Percentiles rank a stretch among this genome's conserved stretches.
These are phyloP conservation scores for Beauveria sp. DNA, from an alignment of 2,329 filamentous ascomycete species.

Conservation along the genomic window DNA sequence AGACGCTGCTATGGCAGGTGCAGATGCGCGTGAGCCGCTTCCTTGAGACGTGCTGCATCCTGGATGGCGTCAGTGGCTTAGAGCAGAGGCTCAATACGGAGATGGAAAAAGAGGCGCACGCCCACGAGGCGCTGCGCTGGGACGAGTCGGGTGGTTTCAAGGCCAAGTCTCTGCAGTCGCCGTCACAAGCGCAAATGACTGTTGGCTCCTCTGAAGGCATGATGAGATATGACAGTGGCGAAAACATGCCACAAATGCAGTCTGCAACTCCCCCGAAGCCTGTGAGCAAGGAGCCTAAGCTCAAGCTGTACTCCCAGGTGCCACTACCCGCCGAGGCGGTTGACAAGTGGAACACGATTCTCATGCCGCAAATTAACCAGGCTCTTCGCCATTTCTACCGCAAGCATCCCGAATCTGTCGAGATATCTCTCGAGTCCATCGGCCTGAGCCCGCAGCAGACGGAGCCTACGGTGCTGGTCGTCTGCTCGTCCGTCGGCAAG, in stretches of 20 bases:
- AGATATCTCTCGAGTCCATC: constrained; percentile 69
- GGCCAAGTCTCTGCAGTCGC: not conserved
- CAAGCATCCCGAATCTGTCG: constrained; percentile 67
- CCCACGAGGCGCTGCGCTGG: not conserved
- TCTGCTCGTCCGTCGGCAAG: constrained; percentile 67
- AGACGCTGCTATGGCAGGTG: constrained; percentile 44
- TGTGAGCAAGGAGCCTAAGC: constrained; percentile 30
- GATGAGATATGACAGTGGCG: not conserved
- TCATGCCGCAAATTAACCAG: constrained; percentile 67
- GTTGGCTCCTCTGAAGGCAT: not conserved
- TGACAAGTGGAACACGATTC: constrained; percentile 61
- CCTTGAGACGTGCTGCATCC: constrained; percentile 51
- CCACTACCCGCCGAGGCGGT: constrained; percentile 52
- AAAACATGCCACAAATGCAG: not conserved
- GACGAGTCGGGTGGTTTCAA: not conserved
- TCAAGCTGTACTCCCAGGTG: constrained; percentile 53
- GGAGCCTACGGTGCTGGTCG: constrained; percentile 66
- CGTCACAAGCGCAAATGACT: not conserved
- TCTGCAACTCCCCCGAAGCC: not conserved
- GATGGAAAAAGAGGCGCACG: constrained; percentile 21
- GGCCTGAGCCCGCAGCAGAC: constrained; percentile 60
- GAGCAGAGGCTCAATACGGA: constrained; percentile 47
- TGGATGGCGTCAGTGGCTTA: constrained; percentile 51
- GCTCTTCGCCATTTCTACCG: constrained; percentile 64
- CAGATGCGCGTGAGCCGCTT: constrained; percentile 50